Conservation (phyloP, 108 stramenopile species). For the Chaetoceros tenuissimus region DNA sequence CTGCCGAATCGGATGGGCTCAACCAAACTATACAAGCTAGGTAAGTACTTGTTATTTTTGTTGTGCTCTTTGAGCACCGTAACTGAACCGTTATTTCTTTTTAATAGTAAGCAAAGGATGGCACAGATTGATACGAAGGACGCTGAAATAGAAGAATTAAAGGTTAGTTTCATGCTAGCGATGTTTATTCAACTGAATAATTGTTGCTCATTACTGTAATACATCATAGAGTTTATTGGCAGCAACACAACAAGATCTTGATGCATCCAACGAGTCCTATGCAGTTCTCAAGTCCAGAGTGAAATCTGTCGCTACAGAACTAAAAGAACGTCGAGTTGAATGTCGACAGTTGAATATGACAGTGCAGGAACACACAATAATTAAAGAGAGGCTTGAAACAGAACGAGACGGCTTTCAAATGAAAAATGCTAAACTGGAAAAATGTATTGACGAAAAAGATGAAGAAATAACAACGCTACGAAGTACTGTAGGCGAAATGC, state of each 20-base stretch:
- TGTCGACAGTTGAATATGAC: conserved; percentile 47
- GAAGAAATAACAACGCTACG: conserved; percentile 35
- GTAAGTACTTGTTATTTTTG: no score
- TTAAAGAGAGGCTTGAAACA: conserved; percentile 33
- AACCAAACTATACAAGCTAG: background rate
- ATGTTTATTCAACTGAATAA: no score
- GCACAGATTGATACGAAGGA: background rate
- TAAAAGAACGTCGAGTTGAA: conserved; percentile 75
- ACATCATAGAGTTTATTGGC: conserved; percentile 27
- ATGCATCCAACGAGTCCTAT: conserved; percentile 41
- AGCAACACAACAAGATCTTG: conserved; percentile 38
- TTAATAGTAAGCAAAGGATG: background rate
- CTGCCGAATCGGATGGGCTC: background rate
- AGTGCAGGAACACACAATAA: conserved; percentile 34
- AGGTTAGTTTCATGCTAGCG: no score
- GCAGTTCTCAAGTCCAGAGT: conserved; percentile 60
- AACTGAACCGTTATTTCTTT: no score
- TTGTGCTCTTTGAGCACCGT: no score
- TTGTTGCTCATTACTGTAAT: no score
- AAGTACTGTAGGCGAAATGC: conserved; percentile 17
- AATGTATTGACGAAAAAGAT: conserved; percentile 40
- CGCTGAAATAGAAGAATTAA: background rate
- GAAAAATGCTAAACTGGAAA: conserved; percentile 40
- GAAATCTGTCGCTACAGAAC: conserved; percentile 67
- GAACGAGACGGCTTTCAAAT: conserved; percentile 40